Percentiles rank a stretch among this genome's conserved stretches.
Evolutionary conservation across 345 rosid species (phyloP).

Genomic region (Geranium brycei): DNA sequence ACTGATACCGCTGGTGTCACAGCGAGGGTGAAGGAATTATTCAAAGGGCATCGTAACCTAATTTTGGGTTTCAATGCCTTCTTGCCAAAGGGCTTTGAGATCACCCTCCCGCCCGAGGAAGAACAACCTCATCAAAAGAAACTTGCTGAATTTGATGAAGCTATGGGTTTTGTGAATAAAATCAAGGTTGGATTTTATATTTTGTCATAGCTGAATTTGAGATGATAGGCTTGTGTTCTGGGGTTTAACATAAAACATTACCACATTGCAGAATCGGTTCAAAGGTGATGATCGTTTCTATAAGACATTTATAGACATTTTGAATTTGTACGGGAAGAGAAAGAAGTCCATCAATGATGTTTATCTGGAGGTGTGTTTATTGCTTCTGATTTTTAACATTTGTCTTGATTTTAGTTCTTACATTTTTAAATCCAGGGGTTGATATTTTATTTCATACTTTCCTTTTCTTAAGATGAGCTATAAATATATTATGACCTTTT

Average conservation of each 20-base stretch:
- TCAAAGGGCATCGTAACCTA: conserved; percentile 72
- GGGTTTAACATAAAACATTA: conserved; percentile 6
- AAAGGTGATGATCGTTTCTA: conserved; percentile 87
- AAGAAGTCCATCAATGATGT: conserved; percentile 81
- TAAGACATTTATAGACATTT: conserved; percentile 81
- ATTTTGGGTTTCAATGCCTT: conserved; percentile 94
- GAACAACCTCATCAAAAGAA: conserved; percentile 65
- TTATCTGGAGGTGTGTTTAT: conserved; percentile 56
- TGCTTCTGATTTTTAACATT: conserved; percentile 2
- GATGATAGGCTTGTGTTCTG: too few relatives aligned
- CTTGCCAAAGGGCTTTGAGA: conserved; percentile 92
- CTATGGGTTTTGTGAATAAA: conserved; percentile 90
- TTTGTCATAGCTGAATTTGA: not conserved
- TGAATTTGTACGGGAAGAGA: conserved; percentile 89
- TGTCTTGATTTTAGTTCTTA: not conserved
- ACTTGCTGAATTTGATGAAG: conserved; percentile 92
- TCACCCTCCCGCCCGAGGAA: conserved; percentile 58
- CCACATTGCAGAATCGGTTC: conserved; percentile 65
- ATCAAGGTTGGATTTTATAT: conserved; percentile 40
- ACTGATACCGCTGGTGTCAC: conserved; percentile 90
- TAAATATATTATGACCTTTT: conserved; percentile 10
- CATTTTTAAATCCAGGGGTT: not conserved
- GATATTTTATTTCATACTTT: too few relatives aligned
- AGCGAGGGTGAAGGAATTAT: conserved; percentile 80
- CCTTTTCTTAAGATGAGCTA: not conserved